Conservation (phyloP, 345 rosid species). For the Citrus hindsii region DNA sequence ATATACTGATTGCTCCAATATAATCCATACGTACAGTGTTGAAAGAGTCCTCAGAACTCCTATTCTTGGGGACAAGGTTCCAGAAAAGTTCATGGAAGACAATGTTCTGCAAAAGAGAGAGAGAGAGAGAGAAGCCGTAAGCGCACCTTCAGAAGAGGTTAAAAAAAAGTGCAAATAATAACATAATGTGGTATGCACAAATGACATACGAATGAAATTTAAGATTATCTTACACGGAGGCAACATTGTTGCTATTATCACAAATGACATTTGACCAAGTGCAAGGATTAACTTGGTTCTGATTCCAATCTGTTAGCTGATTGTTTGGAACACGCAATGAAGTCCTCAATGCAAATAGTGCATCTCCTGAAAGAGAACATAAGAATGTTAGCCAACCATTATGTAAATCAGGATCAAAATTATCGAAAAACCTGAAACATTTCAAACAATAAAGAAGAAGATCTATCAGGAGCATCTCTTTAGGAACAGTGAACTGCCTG, state of each 20-base stretch:
- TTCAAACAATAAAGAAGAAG: background rate
- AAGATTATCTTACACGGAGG: slow-evolving; percentile 64
- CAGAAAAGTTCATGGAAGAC: slow-evolving; percentile 76
- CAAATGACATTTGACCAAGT: slow-evolving; percentile 86
- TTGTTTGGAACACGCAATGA: slow-evolving; percentile 45
- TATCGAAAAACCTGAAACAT: background rate
- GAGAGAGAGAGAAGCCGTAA: slow-evolving; percentile 19
- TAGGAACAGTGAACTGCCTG: background rate
- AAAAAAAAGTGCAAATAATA: background rate
- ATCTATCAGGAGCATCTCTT: slow-evolving; percentile 6
- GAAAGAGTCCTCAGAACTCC: slow-evolving; percentile 58
- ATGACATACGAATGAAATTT: background rate
- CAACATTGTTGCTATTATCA: slow-evolving; percentile 44
- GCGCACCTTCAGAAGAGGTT: background rate
- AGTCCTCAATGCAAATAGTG: slow-evolving; percentile 47
- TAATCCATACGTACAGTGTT: slow-evolving; percentile 62
- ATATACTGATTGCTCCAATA: slow-evolving; percentile 1
- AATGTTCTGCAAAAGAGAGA: slow-evolving; percentile 55
- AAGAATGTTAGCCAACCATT: slow-evolving; percentile 18
- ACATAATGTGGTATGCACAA: slow-evolving; percentile 8
- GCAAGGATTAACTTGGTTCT: slow-evolving; percentile 81
- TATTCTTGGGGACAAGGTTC: slow-evolving; percentile 65
- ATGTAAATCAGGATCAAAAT: slow-evolving; percentile 3
- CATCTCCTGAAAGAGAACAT: slow-evolving; percentile 59
- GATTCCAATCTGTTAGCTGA: slow-evolving; percentile 81